phyloP scores from a whole-genome alignment of 108 stramenopile genomes.

The Skeletonema marinoi region DNA sequence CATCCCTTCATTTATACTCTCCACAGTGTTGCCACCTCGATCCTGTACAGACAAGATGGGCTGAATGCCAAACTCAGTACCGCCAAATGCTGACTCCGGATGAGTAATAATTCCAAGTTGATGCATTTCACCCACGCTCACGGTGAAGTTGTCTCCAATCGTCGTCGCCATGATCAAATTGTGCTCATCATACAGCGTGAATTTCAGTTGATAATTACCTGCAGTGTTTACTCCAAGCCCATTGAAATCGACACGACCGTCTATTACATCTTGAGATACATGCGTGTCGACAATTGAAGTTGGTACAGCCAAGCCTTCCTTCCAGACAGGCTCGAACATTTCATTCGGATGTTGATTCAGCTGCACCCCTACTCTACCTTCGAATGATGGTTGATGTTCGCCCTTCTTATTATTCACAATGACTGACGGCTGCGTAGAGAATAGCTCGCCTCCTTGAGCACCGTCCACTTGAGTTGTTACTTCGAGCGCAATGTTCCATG shows the following conservation, averaged over 20 bases:
- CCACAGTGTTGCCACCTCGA: constrained; percentile 52
- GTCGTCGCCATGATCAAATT: constrained; percentile 31
- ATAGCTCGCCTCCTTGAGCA: constrained; percentile 29
- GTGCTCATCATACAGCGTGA: constrained; percentile 41
- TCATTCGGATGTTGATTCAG: constrained; percentile 11
- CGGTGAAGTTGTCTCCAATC: constrained; percentile 26
- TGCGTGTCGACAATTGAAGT: neutral
- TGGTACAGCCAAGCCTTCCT: constrained; percentile 4
- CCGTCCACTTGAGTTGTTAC: constrained; percentile 23
- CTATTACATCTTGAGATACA: constrained; percentile 3
- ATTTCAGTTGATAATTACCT: constrained; percentile 37
- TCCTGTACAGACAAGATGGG: constrained; percentile 51
- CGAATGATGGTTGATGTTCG: constrained; percentile 22
- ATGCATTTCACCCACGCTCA: constrained; percentile 32
- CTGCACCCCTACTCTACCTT: constrained; percentile 38
- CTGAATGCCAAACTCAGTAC: constrained; percentile 35
- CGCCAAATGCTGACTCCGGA: constrained; percentile 47
- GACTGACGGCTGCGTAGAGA: constrained; percentile 27
- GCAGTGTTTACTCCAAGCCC: constrained; percentile 26
- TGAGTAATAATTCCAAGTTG: constrained; percentile 29
- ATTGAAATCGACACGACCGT: neutral
- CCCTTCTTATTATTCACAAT: constrained; percentile 34
- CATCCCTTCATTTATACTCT: constrained; percentile 31
- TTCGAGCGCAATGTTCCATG: constrained; percentile 42
- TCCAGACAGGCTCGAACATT: constrained; percentile 14